Evolutionary conservation across 306 rosid species (phyloP), one percentile per base, ranked within the genome.

Genomic region (Cucurbita argyrosperma): DNA sequence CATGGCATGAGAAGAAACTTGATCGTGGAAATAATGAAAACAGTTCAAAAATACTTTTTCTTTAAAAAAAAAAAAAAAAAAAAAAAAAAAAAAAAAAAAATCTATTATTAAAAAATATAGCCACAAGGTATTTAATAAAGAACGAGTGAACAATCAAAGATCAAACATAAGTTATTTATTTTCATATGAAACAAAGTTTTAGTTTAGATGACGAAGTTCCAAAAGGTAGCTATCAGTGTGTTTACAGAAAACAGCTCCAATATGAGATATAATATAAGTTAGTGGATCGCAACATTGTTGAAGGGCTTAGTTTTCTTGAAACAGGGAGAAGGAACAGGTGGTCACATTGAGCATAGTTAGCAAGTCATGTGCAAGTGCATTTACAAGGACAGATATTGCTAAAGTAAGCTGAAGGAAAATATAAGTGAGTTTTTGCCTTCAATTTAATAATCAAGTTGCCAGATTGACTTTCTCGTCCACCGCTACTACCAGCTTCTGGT

Each of bases 401-500:
- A 26, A 69, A 47, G 18, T 26, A 26, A 69, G 56, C 56, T 26
- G 4, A 59, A 38, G 19, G 14, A 58, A 58, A n/a, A 57, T 37
- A 38, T 74, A 18, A 55, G 43, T 18, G 35, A 46, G 3, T 19
- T 10, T 52, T 39, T 82, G 19, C 99, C 99, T 88, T 94, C 76
- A 94, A 76, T 83, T 86, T 89, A 72, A 94, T 90, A 80, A 84
- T 80, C 64, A 94, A 79, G 83, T 83, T 88, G 80, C 99, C 97
- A 72, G 94, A 75, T 42, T 76, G 92, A 63, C 83, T 88, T 77
- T 92, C 89, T 77, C 80, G 82, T 78, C 88, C 83, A 57, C 89
- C 95, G 53, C 86, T 82, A 88, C 84, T 86, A 76, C 99, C 99
- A 79, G 89, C 99, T 82, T 84, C 95, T 47, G 97, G 97, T 67